phyloP scores from a whole-genome alignment of 192 early-diverging fungal species.

The Martensiomyces pterosporus region DNA sequence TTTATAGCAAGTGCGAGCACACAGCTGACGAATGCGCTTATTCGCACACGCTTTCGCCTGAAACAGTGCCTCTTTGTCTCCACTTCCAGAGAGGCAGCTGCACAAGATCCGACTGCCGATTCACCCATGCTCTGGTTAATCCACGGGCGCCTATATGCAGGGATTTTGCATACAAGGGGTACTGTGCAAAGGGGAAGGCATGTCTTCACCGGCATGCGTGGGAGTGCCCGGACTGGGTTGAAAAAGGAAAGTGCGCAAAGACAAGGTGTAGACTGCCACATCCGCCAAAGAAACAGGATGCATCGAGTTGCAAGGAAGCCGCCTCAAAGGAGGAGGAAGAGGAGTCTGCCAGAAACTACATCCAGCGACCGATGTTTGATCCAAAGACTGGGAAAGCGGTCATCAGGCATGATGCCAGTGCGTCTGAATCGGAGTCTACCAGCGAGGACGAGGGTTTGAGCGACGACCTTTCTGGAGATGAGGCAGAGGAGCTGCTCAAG shows the following conservation, averaged over 20 bases:
- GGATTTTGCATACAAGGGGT: constrained; percentile 60
- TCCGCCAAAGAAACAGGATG: constrained; percentile 7
- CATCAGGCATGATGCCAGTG: background rate
- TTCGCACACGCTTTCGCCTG: constrained; percentile 56
- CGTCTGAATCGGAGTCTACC: too few species aligned
- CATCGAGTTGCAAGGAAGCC: background rate
- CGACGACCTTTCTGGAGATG: constrained; percentile 29
- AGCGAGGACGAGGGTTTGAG: constrained; percentile 9
- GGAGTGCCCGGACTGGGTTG: constrained; percentile 67
- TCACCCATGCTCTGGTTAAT: constrained; percentile 55
- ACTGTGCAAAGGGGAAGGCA: constrained; percentile 53
- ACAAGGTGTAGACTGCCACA: constrained; percentile 61
- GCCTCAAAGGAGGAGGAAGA: constrained; percentile 22
- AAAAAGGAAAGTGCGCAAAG: constrained; percentile 54
- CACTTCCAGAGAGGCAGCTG: constrained; percentile 66
- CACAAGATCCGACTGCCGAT: constrained; percentile 52
- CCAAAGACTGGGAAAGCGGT: background rate
- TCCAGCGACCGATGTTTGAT: constrained; percentile 33
- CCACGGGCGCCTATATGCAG: constrained; percentile 60
- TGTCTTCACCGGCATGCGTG: constrained; percentile 63
- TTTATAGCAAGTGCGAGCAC: constrained; percentile 26
- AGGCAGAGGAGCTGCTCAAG: constrained; percentile 45
- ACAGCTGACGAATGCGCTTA: constrained; percentile 43
- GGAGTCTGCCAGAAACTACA: constrained; percentile 12
- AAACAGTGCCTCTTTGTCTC: constrained; percentile 57